A percentile compares a stretch with the other conserved stretches of the same genome.
Conservation (phyloP, 352 stramenopile species). For the Aphanomyces invadans region DNA sequence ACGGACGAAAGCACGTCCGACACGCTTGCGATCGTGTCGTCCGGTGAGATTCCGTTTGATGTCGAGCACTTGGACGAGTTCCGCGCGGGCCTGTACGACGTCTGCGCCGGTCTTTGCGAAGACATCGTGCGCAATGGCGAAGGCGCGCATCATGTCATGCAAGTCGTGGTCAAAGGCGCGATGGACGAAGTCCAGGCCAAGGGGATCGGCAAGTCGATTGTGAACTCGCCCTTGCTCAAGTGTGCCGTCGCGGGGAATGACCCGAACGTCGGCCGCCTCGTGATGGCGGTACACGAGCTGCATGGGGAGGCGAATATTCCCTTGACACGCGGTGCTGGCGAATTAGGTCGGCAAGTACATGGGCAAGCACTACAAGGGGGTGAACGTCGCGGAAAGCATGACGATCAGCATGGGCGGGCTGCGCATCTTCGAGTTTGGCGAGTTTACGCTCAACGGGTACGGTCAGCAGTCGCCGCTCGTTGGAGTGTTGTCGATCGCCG, state of each 20-base stretch:
- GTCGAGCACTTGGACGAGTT: conserved; percentile 80
- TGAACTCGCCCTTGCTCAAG: conserved; percentile 97
- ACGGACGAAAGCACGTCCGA: conserved; percentile 98
- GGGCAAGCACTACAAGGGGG: conserved; percentile 86
- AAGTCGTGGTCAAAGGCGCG: conserved; percentile 85
- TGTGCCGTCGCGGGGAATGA: conserved; percentile 97
- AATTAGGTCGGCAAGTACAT: conserved; percentile 92
- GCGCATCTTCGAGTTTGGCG: conserved; percentile 91
- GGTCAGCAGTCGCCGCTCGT: no score
- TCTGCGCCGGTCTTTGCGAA: conserved; percentile 91
- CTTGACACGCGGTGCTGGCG: no score
- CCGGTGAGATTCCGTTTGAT: conserved; percentile 86
- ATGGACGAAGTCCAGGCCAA: conserved; percentile 69
- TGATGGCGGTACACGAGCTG: conserved; percentile 93
- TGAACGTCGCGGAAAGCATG: conserved; percentile 71
- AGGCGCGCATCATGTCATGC: conserved; percentile 96
- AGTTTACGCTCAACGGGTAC: conserved; percentile 83
- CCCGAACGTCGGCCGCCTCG: conserved; percentile 95
- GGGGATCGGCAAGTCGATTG: conserved; percentile 85
- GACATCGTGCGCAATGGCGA: conserved; percentile 99
- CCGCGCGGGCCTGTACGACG: conserved; percentile 81
- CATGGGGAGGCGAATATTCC: no score
- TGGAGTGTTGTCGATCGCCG: not conserved
- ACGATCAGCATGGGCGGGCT: conserved; percentile 86
- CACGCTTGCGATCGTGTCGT: conserved; percentile 94